A percentile compares a stretch with the other conserved stretches of the same genome.
These are phyloP conservation scores for Picea mariana DNA, from an alignment of 83 land plant genomes.

Conservation along the genomic window DNA sequence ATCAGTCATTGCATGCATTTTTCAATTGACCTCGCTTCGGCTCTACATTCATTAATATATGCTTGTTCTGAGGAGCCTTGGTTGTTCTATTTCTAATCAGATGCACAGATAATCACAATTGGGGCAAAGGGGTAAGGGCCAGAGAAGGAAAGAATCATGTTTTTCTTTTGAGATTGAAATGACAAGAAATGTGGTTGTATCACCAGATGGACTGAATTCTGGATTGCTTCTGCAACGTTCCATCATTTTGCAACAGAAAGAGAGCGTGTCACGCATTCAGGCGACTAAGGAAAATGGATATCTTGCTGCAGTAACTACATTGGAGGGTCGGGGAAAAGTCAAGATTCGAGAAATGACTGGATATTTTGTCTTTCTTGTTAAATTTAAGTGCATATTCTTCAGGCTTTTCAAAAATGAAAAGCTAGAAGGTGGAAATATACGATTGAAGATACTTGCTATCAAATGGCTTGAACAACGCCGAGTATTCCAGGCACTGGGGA, in stretches of 20 bases:
- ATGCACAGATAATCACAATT: too few relatives aligned
- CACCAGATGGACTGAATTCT: constrained; percentile 50
- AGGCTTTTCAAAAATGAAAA: constrained; percentile 57
- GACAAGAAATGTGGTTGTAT: constrained; percentile 53
- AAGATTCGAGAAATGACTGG: constrained; percentile 54
- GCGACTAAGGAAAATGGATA: constrained; percentile 74
- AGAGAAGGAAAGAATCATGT: constrained; percentile 37
- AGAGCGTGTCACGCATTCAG: constrained; percentile 40
- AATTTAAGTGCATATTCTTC: constrained; percentile 60
- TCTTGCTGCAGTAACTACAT: constrained; percentile 47
- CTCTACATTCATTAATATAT: too few relatives aligned
- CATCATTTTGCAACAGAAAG: constrained; percentile 44
- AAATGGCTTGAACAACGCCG: constrained; percentile 58
- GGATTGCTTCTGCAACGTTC: constrained; percentile 42
- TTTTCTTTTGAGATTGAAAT: constrained; percentile 43
- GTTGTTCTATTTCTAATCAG: too few relatives aligned
- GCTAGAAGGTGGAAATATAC: constrained; percentile 39
- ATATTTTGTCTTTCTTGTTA: constrained; percentile 59
- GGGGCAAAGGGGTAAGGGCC: too few relatives aligned
- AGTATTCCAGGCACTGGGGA: constrained; percentile 42
- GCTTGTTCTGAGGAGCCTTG: too few relatives aligned
- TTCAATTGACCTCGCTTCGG: too few relatives aligned
- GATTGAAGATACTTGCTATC: constrained; percentile 50
- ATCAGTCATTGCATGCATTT: too few relatives aligned
- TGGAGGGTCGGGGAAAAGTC: constrained; percentile 57